These are phyloP conservation scores for Tanacetum coccineum DNA, from an alignment of 129 eudicot genomes.

Conservation along the genomic window DNA sequence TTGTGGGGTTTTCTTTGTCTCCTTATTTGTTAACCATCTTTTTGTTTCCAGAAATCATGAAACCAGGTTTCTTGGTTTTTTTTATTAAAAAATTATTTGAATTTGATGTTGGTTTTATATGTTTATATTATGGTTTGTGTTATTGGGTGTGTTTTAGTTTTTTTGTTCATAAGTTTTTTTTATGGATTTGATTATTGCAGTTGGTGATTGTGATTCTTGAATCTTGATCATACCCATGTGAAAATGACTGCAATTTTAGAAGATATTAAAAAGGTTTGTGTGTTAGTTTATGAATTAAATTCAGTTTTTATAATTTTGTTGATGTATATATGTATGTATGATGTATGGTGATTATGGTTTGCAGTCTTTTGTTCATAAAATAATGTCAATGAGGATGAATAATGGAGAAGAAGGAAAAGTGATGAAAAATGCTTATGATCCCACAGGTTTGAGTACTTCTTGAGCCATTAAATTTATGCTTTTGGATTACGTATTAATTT, in stretches of 20 bases:
- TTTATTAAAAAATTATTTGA: not conserved
- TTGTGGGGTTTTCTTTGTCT: conserved; percentile 41
- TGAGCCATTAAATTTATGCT: conserved; percentile 29
- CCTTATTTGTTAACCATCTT: conserved; percentile 28
- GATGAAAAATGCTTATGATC: conserved; percentile 35
- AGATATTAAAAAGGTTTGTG: conserved; percentile 46
- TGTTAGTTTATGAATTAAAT: too few relatives aligned
- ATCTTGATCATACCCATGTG: conserved; percentile 29
- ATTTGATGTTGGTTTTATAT: conserved; percentile 5
- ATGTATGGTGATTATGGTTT: too few relatives aligned
- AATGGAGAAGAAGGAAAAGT: conserved; percentile 44
- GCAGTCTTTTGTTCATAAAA: conserved; percentile 58
- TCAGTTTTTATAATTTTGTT: too few relatives aligned
- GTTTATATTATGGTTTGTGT: not conserved
- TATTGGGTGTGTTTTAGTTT: not conserved
- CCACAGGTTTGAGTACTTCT: conserved; percentile 42
- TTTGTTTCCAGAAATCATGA: conserved; percentile 40
- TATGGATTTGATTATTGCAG: conserved; percentile 21
- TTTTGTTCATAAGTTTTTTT: not conserved
- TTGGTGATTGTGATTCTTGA: conserved; percentile 28
- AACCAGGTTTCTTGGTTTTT: conserved; percentile 27
- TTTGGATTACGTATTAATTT: not conserved
- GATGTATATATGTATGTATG: too few relatives aligned
- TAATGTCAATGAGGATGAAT: conserved; percentile 36
- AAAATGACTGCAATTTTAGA: conserved; percentile 38